These are phyloP conservation scores for Pichia scutulata DNA, from an alignment of 805 yeast genomes.

Conservation along the genomic window DNA sequence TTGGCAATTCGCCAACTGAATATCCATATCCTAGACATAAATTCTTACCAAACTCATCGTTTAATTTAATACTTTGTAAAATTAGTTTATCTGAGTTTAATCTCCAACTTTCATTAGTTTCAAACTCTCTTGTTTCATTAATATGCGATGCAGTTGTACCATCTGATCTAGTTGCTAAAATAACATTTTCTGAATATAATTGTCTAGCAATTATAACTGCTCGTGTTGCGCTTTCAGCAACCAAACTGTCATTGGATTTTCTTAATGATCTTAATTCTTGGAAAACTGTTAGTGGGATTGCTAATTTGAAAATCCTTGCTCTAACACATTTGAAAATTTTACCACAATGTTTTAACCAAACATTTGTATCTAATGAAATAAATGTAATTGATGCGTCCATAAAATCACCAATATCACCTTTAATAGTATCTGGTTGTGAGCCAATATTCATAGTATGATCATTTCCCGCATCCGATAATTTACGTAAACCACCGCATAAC, in stretches of 20 bases:
- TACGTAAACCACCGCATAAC: neutral
- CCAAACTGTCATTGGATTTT: slow-evolving; percentile 62
- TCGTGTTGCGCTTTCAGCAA: slow-evolving; percentile 74
- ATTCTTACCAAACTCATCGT: slow-evolving; percentile 25
- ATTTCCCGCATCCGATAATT: slow-evolving; percentile 4
- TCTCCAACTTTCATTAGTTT: slow-evolving; percentile 66
- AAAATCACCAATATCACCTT: slow-evolving; percentile 47
- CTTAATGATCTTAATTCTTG: slow-evolving; percentile 69
- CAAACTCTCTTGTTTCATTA: slow-evolving; percentile 68
- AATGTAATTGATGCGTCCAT: slow-evolving; percentile 52
- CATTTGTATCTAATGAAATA: slow-evolving; percentile 66
- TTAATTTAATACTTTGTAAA: slow-evolving; percentile 38
- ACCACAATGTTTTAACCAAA: slow-evolving; percentile 79
- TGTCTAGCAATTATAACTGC: slow-evolving; percentile 71
- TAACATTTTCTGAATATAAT: slow-evolving; percentile 45
- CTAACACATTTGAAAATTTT: slow-evolving; percentile 62
- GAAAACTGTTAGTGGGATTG: slow-evolving; percentile 68
- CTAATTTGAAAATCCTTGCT: slow-evolving; percentile 48
- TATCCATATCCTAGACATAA: slow-evolving; percentile 21
- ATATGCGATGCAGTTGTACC: slow-evolving; percentile 62
- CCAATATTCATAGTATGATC: slow-evolving; percentile 4
- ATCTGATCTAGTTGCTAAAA: slow-evolving; percentile 58
- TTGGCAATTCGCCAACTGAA: slow-evolving; percentile 11
- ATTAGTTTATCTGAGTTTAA: slow-evolving; percentile 65
- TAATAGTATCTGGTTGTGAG: slow-evolving; percentile 5